phyloP scores from a whole-genome alignment of 345 rosid genomes.

The Lepidium africanum region DNA sequence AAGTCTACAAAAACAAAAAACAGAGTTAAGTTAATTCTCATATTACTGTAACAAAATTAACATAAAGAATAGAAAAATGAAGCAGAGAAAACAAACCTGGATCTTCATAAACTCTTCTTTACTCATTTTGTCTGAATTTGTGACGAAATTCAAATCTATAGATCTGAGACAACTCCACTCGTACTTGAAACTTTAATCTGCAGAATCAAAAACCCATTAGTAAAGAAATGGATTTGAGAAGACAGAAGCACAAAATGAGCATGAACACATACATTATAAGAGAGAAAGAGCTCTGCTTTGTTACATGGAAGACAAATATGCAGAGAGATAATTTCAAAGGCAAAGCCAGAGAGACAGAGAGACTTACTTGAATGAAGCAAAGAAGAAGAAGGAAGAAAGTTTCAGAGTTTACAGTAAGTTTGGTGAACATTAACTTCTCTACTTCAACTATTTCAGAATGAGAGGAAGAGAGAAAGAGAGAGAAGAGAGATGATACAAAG shows the following conservation, averaged over 20 bases:
- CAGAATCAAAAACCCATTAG: background rate
- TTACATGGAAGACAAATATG: constrained; percentile 5
- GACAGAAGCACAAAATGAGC: constrained; percentile 10
- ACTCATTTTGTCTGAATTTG: constrained; percentile 47
- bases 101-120: constrained; percentile 97
- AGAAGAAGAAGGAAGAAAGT: constrained; percentile 20
- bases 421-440: constrained; percentile 41
- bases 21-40: background rate
- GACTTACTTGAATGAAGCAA: constrained; percentile 31
- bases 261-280: background rate
- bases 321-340: constrained; percentile 3
- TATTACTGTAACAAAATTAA: background rate
- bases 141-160: constrained; percentile 2
- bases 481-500: constrained; percentile 21
- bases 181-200: constrained; percentile 13
- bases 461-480: constrained; percentile 23
- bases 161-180: constrained; percentile 42
- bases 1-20: constrained; percentile 62
- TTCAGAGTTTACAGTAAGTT: constrained; percentile 27
- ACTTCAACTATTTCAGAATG: constrained; percentile 42
- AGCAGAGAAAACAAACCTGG: constrained; percentile 45
- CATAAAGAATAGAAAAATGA: background rate
- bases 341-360: background rate
- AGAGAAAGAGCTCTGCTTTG: constrained; percentile 15
- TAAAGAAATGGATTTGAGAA: background rate